Evolutionary conservation across 2,329 filamentous ascomycete species (phyloP), one percentile per base, ranked within the genome.

Genomic region (Trichoderma koningii): DNA sequence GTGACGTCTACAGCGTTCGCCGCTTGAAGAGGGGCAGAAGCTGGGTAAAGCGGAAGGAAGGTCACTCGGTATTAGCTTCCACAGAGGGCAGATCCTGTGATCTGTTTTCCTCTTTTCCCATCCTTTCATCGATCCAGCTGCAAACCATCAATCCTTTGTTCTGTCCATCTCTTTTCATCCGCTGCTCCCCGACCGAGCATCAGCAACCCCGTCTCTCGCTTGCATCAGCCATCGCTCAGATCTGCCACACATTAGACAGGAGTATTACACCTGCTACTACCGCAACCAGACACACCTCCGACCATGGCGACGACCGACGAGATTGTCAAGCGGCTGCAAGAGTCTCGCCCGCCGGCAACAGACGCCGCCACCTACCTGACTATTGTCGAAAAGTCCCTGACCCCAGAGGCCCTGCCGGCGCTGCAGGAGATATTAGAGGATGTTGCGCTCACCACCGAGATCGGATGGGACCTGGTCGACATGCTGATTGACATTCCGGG

Each of bases 381-480:
- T 64, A 87, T 93, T 68, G 79, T 94, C 71, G 89, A 92, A 75
- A 87, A 90, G 76, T 89, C 90, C 69, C 80, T 93, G 52, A 87
- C 83, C 5, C 82, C 86, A 19, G 86, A 88, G 66, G 82, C 89
- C 66, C 79, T 94, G 50, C 88, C 89, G 1, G 79, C 85, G 3
- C 81, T 94, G 52, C 85, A 92, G 70, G 82, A 88, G 23, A 85
- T 91, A 42, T 81, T 92, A 19, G 85, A 90, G 74, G 87, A 91
- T 80, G 80, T 82, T 10, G 81, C 85, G 65, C 80, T 93, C 64
- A 91, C 90, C 3, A 85, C 85, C 66, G 89, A 92, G 64, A 93
- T 94, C 71, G 91, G 91, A 56, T 95, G 91, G 91, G 91, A 95
- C 74, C 79, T 94, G 59, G 88, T 95, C 23, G 88, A 90, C 73